These are phyloP conservation scores for Paramecium caudatum DNA, from an alignment of 73 alveolate genomes.

Conservation along the genomic window DNA sequence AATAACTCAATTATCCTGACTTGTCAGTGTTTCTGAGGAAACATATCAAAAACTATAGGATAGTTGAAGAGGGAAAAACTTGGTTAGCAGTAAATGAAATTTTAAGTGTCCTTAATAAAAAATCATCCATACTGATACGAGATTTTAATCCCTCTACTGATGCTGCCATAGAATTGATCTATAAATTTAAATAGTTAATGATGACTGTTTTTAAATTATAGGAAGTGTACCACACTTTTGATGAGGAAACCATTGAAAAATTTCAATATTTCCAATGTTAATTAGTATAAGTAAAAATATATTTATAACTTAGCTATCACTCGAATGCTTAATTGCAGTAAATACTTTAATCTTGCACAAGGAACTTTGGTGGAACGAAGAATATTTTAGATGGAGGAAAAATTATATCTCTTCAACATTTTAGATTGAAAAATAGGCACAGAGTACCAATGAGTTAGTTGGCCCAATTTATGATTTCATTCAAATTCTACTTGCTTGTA, in stretches of 20 bases:
- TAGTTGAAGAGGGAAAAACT: conserved; percentile 56
- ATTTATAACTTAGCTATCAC: background rate
- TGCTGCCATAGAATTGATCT: conserved; percentile 55
- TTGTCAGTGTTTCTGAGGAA: background rate
- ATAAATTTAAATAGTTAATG: background rate
- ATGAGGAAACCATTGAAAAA: background rate
- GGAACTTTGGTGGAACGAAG: conserved; percentile 49
- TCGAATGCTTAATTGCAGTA: conserved; percentile 24
- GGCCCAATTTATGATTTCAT: conserved; percentile 21
- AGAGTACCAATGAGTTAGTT: background rate
- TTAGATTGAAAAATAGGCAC: background rate
- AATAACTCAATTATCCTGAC: conserved; percentile 37
- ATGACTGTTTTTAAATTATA: background rate
- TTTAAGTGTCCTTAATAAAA: background rate
- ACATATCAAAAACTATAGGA: conserved; percentile 24
- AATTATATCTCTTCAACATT: conserved; percentile 20
- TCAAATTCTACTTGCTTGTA: background rate
- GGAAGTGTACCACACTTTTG: background rate
- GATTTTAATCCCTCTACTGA: conserved; percentile 30
- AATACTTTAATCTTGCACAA: background rate
- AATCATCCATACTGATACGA: conserved; percentile 17
- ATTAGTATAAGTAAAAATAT: conserved; percentile 32
- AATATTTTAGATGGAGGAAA: conserved; percentile 53
- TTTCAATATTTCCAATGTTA: conserved; percentile 20
- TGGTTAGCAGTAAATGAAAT: conserved; percentile 53